Evolutionary conservation across 2,329 filamentous ascomycete species (phyloP).

Genomic region (Karstenula rhodostoma): DNA sequence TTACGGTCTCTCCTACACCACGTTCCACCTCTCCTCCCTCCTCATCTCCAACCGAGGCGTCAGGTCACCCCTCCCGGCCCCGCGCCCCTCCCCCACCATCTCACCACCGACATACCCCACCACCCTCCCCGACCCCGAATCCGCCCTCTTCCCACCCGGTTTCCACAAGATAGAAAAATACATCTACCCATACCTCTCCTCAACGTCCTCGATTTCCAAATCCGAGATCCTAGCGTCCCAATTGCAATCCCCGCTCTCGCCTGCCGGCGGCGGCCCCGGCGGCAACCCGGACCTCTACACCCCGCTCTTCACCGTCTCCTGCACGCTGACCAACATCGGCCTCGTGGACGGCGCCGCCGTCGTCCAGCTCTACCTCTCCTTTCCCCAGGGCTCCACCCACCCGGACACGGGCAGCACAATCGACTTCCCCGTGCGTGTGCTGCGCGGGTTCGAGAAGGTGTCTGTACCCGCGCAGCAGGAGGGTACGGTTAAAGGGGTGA

Average conservation of each 20-base stretch:
- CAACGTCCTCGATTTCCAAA: slow-evolving; percentile 57
- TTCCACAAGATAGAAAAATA: slow-evolving; percentile 72
- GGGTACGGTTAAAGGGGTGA: slow-evolving; percentile 15
- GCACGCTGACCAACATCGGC: slow-evolving; percentile 71
- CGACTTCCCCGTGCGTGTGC: slow-evolving; percentile 63
- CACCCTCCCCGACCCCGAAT: slow-evolving; percentile 63
- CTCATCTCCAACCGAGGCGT: slow-evolving; percentile 54
- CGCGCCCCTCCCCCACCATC: slow-evolving; percentile 44
- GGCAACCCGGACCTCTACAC: slow-evolving; percentile 73
- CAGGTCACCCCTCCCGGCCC: slow-evolving; percentile 52
- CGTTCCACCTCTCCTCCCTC: slow-evolving; percentile 68
- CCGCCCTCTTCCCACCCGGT: slow-evolving; percentile 67
- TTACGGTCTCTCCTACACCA: slow-evolving; percentile 83
- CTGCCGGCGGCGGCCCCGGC: slow-evolving; percentile 73
- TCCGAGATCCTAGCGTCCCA: slow-evolving; percentile 60
- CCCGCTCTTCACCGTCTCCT: slow-evolving; percentile 59
- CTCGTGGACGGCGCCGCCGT: slow-evolving; percentile 60
- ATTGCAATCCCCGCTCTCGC: slow-evolving; percentile 64
- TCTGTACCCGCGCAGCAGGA: slow-evolving; percentile 36
- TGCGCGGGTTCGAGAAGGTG: slow-evolving; percentile 56
- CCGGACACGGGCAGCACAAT: slow-evolving; percentile 54
- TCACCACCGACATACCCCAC: slow-evolving; percentile 58
- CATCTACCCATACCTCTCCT: slow-evolving; percentile 75
- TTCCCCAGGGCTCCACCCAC: slow-evolving; percentile 55
- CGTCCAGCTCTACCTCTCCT: slow-evolving; percentile 65